These are phyloP conservation scores for Rutstroemia sp. DNA, from an alignment of 2,329 filamentous ascomycete species.

Conservation along the genomic window DNA sequence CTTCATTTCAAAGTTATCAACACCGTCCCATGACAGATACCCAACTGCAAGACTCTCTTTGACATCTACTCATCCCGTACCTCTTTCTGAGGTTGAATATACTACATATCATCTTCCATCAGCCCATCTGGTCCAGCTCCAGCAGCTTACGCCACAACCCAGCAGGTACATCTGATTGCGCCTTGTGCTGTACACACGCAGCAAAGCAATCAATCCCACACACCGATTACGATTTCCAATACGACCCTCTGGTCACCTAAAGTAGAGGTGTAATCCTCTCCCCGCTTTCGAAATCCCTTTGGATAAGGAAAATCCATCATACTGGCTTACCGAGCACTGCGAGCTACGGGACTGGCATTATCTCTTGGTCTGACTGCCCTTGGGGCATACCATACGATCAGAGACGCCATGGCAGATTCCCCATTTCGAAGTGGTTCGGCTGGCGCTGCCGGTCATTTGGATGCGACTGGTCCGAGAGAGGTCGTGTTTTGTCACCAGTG, in stretches of 20 bases:
- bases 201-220: background rate
- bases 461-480: slow-evolving; percentile 49
- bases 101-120: too few relatives aligned
- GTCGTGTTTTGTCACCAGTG: slow-evolving; percentile 85
- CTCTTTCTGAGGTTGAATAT: too few relatives aligned
- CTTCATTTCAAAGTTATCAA: too few relatives aligned
- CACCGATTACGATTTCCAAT: slow-evolving; percentile 1
- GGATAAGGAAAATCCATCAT: slow-evolving; percentile 26
- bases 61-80: background rate
- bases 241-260: background rate
- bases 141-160: slow-evolving; percentile 3
- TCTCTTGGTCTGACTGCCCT: slow-evolving; percentile 53
- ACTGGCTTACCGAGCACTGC: slow-evolving; percentile 49
- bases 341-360: slow-evolving; percentile 46
- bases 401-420: slow-evolving; percentile 33
- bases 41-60: too few relatives aligned
- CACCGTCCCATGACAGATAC: too few relatives aligned
- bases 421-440: slow-evolving; percentile 1
- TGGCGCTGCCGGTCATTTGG: slow-evolving; percentile 35
- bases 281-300: background rate
- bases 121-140: background rate
- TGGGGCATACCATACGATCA: slow-evolving; percentile 43
- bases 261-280: background rate
- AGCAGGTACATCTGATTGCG: slow-evolving; percentile 2
- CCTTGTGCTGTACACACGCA: slow-evolving; percentile 5